Evolutionary conservation across 2,329 filamentous ascomycete species (phyloP), one percentile per base, ranked within the genome.

Genomic region (Colletotrichum karsti): DNA sequence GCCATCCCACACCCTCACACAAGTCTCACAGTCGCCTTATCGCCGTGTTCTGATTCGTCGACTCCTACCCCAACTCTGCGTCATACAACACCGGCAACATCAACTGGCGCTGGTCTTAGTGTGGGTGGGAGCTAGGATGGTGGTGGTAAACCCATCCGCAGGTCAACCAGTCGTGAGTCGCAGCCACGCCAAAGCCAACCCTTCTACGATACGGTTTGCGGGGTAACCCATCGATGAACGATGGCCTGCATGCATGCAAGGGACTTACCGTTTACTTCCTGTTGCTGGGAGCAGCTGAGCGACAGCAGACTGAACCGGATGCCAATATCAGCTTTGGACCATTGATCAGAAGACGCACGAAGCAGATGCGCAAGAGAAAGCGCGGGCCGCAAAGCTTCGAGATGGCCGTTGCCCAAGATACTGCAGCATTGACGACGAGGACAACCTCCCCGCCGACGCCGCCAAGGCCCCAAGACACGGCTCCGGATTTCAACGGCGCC

Each of bases 381-480:
- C 42, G 51, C 53, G 50, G 50, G 15, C 26, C 26, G 46, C 26
- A 30, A 30, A 64, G 35, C 53, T 59, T 44, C 35, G 28, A 58
- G 15, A 35, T 39, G n/a, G 30, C 37, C 33, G 65, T 64, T 64
- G 65, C 44, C 65, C 65, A 64, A 68, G 64, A 50, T 63, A 63
- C 63, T 13, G 51, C 48, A 15, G 42, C 44, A 35, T 28, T 37
- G 44, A 26, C 20, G n/a, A 28, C 18, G 54, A 7, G 37, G 20
- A 26, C 20, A n/a, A n/a, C 24, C 50, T 63, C 50, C 64, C 30
- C 44, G 37, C 51, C 37, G 26, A 54, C 48, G 33, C 59, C 61
- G 65, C 65, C 65, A 68, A 68, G 65, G 50, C 53, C 61, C 65
- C 65, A 65, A 54, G 53, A 68, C 65, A 68, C 60, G 65, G 65